Base-by-base conservation (phyloP, 164 flowering plant genomes). In the Vitis rotundifolia region DNA sequence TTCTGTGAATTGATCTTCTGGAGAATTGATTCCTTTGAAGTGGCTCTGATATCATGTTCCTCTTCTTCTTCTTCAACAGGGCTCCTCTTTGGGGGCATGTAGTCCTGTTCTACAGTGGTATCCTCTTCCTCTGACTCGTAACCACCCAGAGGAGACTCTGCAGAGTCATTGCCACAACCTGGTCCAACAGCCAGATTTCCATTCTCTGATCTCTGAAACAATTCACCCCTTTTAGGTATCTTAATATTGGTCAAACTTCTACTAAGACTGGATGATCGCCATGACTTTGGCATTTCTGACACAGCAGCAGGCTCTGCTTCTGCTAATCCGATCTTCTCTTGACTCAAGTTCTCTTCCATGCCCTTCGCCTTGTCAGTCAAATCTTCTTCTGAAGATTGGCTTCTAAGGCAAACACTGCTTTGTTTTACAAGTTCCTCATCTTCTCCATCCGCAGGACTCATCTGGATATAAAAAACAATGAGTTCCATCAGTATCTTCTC, bases 1-100 rank as follows among this genome's bases (percentile, higher is more conserved):
- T 87, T 91, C 61, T 75, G 86, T 0, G 97, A 91, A 74, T 84
- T 87, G n/a, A 94, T 84, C 79, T 92, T 81, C 2, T 66, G 73
- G 6, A 89, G 81, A 59, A 90, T 84, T 1, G 82, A 75, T 75
- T 87, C 91, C 52, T 81, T 63, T 5, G 90, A 78, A 15, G 87
- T 76, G 5, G 12, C 14, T 75, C 84, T 83, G 12, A 75, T 76
- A 16, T 76, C 78, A 14, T 59, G 68, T 28, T 76, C 80, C n/a
- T 76, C 78, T 9, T 80, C 63, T 7, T 64, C 70, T 29, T 66
- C 71, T 22, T 71, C 82, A 58, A 63, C 76, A 19, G 75, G 31
- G 54, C 72, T 75, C 59, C 50, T 14, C 44, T 75, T 80, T 49
- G 74, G 70, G 11, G 63, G 54, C 61, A 37, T 66, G n/a, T 62